Conservation (phyloP, 2,329 filamentous ascomycete species). For the Aureobasidium sp. region DNA sequence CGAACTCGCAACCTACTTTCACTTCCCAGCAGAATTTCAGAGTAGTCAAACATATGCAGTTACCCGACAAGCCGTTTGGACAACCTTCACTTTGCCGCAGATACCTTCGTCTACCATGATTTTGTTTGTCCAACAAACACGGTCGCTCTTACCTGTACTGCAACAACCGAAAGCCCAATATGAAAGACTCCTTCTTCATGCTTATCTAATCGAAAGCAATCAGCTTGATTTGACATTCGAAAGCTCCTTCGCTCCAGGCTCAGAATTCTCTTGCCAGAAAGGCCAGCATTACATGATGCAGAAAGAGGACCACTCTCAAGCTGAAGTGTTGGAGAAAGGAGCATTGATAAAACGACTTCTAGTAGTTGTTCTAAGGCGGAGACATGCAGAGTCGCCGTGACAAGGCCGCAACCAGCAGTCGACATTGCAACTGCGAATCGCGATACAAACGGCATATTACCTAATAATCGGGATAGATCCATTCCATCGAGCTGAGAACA, state of each 20-base stretch:
- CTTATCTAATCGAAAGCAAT: not conserved
- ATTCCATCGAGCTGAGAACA: not conserved
- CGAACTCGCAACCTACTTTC: not conserved
- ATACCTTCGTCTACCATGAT: not conserved
- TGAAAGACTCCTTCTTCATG: not conserved
- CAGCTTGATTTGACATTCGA: no score
- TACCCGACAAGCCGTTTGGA: not conserved
- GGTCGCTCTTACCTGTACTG: not conserved
- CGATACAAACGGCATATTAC: not conserved
- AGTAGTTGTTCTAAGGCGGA: not conserved
- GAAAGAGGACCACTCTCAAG: no score
- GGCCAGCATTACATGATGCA: no score
- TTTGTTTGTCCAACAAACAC: not conserved
- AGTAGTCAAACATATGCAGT: not conserved
- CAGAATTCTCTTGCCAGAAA: no score
- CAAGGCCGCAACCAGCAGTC: not conserved
- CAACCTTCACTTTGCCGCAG: no score
- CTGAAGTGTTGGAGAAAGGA: not conserved
- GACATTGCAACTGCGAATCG: not conserved
- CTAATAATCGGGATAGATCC: not conserved
- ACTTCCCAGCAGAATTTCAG: not conserved
- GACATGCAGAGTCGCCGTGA: not conserved
- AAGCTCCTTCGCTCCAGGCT: no score
- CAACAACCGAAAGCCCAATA: not conserved
- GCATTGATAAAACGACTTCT: not conserved